Evolutionary conservation across 2,329 filamentous ascomycete species (phyloP).

Genomic region (Fusarium sublunatum): DNA sequence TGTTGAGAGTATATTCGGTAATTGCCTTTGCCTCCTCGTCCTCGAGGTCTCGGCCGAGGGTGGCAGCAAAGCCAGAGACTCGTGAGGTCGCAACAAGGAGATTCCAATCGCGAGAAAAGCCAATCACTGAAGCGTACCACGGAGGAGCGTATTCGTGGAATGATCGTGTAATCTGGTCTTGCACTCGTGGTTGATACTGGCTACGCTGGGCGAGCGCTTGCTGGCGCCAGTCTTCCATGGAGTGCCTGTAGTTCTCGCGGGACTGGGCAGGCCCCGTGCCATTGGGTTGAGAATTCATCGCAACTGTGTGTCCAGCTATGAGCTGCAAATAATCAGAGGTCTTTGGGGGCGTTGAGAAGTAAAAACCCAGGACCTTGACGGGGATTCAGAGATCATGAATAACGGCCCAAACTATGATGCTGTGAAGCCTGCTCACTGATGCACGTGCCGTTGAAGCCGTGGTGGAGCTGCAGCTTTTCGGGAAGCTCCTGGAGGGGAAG

Average conservation of each 20-base stretch:
- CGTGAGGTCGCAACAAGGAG: slow-evolving; percentile 46
- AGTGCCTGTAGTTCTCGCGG: slow-evolving; percentile 42
- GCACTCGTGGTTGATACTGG: slow-evolving; percentile 47
- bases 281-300: slow-evolving; percentile 38
- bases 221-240: slow-evolving; percentile 50
- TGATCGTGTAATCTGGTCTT: slow-evolving; percentile 48
- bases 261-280: slow-evolving; percentile 26
- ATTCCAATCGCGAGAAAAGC: slow-evolving; percentile 45
- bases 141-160: slow-evolving; percentile 51
- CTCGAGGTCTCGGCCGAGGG: slow-evolving; percentile 48
- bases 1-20: slow-evolving; percentile 49
- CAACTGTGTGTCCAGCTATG: neutral
- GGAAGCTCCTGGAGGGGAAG: slow-evolving; percentile 6
- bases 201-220: slow-evolving; percentile 45
- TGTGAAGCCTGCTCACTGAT: slow-evolving; percentile 32
- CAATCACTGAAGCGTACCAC: slow-evolving; percentile 48
- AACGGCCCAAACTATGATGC: slow-evolving; percentile 42
- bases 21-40: slow-evolving; percentile 54
- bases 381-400: slow-evolving; percentile 23
- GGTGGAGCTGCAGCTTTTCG: slow-evolving; percentile 13
- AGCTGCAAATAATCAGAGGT: slow-evolving; percentile 1
- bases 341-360: neutral
- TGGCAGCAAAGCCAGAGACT: slow-evolving; percentile 46
- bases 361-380: slow-evolving; percentile 1
- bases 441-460: slow-evolving; percentile 12